Evolutionary conservation across 345 rosid species (phyloP).

Genomic region (Xanthoceras sorbifolium): DNA sequence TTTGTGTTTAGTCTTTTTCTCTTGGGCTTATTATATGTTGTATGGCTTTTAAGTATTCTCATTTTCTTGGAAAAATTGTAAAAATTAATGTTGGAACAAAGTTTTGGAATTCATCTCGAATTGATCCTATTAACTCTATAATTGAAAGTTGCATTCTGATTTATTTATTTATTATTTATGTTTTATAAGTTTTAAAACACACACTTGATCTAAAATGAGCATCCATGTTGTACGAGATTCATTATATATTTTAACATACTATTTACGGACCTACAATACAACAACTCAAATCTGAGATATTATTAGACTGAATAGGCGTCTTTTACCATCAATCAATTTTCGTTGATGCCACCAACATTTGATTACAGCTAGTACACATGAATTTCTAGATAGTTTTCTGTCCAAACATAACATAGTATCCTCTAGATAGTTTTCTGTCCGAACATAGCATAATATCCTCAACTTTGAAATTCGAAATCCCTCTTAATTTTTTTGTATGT

Average conservation of each 20-base stretch:
- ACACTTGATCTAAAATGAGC: background rate
- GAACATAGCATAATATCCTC: background rate
- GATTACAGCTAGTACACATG: background rate
- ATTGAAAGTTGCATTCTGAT: background rate
- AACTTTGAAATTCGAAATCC: too few relatives aligned
- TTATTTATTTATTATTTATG: too few relatives aligned
- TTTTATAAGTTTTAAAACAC: background rate
- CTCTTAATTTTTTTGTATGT: constrained; percentile 15
- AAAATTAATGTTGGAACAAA: background rate
- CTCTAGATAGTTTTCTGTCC: background rate
- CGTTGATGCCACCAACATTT: too few relatives aligned
- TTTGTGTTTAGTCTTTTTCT: background rate
- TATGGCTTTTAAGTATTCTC: constrained; percentile 2
- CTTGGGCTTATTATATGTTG: background rate
- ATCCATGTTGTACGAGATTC: too few relatives aligned
- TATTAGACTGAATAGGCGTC: too few relatives aligned
- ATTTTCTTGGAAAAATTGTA: background rate
- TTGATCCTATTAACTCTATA: background rate
- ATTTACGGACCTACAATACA: too few relatives aligned
- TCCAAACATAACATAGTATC: background rate
- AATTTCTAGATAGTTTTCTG: background rate
- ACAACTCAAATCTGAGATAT: too few relatives aligned
- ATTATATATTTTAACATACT: too few relatives aligned
- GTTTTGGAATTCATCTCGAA: constrained; percentile 8
- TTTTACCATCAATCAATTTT: too few relatives aligned